phyloP scores from a whole-genome alignment of 108 stramenopile species.

The Heterococcus sp. region DNA sequence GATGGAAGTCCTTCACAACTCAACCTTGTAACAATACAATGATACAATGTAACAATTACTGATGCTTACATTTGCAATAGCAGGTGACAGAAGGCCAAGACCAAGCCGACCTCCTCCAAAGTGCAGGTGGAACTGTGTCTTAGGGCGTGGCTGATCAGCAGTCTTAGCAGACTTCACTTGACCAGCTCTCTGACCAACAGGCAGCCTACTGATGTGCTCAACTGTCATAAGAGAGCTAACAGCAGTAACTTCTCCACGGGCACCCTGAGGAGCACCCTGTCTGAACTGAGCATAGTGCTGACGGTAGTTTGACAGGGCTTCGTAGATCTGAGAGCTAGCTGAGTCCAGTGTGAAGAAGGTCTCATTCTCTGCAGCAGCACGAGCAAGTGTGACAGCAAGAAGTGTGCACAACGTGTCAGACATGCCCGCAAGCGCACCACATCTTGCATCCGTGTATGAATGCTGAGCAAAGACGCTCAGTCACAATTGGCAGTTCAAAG shows the following conservation, averaged over 20 bases:
- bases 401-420: too few species aligned
- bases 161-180: not conserved
- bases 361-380: not conserved
- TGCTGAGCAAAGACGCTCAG: not conserved
- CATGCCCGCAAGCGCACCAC: too few species aligned
- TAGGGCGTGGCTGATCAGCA: not conserved
- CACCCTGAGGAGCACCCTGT: slow-evolving; percentile 27
- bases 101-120: slow-evolving; percentile 44
- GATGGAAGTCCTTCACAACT: too few species aligned
- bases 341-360: not conserved
- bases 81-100: slow-evolving; percentile 38
- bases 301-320: slow-evolving; percentile 33
- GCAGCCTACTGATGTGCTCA: slow-evolving; percentile 22
- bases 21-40: too few species aligned
- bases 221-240: slow-evolving; percentile 32
- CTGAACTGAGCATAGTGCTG: slow-evolving; percentile 31
- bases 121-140: slow-evolving; percentile 31
- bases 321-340: slow-evolving; percentile 9
- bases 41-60: too few species aligned
- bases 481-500: not conserved
- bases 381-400: too few species aligned
- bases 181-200: slow-evolving; percentile 39
- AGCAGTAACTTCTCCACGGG: slow-evolving; percentile 36
- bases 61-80: slow-evolving; percentile 20
- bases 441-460: too few species aligned